Conservation (phyloP, 2,329 filamentous ascomycete genomes). For the Apiospora saccharicola region DNA sequence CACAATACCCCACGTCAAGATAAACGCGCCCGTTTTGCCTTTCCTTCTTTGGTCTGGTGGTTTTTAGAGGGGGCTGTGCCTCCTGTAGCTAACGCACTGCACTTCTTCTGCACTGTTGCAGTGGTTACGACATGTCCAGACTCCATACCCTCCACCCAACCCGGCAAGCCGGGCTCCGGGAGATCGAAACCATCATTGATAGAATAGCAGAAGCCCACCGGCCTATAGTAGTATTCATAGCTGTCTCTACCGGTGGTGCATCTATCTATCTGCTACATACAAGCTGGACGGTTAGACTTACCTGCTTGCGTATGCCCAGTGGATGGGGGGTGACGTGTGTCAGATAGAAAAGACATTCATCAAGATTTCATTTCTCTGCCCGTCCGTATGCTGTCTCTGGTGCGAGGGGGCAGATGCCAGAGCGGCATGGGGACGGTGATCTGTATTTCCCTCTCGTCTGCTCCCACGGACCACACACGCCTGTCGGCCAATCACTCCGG, state of each 20-base stretch:
- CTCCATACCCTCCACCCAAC: background rate
- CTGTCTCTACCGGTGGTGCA: background rate
- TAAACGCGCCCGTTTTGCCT: background rate
- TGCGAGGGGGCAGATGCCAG: background rate
- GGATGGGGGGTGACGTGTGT: slow-evolving; percentile 7
- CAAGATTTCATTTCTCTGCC: background rate
- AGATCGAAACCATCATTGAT: slow-evolving; percentile 14
- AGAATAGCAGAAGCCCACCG: background rate
- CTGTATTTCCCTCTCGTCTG: background rate
- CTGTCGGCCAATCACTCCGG: background rate
- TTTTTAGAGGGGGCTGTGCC: background rate
- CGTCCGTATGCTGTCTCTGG: background rate
- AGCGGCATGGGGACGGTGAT: background rate
- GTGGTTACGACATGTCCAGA: background rate
- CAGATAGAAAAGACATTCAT: slow-evolving; percentile 1
- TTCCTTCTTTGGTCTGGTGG: background rate
- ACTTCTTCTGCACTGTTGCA: background rate
- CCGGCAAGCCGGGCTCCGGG: slow-evolving; percentile 10
- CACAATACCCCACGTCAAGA: slow-evolving; percentile 11
- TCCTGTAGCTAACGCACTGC: background rate
- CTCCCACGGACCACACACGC: background rate
- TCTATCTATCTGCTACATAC: background rate
- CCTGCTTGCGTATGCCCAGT: background rate
- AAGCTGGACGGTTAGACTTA: background rate
- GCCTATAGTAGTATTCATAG: background rate